Evolutionary conservation across 176 grass and related monocot species (phyloP), one percentile per base, ranked within the genome.

Genomic region (Avena sativa): DNA sequence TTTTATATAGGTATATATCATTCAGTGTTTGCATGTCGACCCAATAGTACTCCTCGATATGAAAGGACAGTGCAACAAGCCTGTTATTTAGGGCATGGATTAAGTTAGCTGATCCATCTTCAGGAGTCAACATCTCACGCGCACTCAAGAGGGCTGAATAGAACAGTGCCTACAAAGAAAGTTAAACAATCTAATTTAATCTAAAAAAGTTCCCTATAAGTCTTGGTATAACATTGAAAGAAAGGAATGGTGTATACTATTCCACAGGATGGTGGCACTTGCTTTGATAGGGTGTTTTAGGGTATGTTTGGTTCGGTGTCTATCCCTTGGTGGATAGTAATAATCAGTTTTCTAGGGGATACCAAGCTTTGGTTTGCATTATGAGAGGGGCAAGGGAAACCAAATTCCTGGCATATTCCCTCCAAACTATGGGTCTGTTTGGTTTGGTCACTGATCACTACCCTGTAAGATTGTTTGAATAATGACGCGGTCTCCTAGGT

Each of bases 1-100:
- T 92, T 92, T 92, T 97, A 80, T 97, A 97, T 62, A 92, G 86
- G 76, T 97, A 97, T 65, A 97, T 97, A 88, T 94, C 92, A 57
- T 97, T 94, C 32, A 97, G 83, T 78, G 93, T 96, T 88, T 84
- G 85, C 83, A 87, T 92, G 85, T 93, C 91, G 28, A 96, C 85
- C 94, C 91, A 96, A 79, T 96, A 96, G 87, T 96, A 93, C 76
- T 96, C 91, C 61, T 87, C 89, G 40, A 91, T 96, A 84, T 96
- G 94, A 88, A 96, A 96, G 46, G 89, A 97, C 23, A 97, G 80
- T 74, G 94, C 94, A 26, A 97, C 93, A 69, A 97, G 86, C 80
- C 94, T 91, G 86, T 81, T 97, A 80, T 97, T 92, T 72, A 93
- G 55, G 80, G 94, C 94, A 84, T 92, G 94, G 32, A 93, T 97